Evolutionary conservation across 768 basidiomycete species (phyloP).

Genomic region (Termitomyces eurrhizus): DNA sequence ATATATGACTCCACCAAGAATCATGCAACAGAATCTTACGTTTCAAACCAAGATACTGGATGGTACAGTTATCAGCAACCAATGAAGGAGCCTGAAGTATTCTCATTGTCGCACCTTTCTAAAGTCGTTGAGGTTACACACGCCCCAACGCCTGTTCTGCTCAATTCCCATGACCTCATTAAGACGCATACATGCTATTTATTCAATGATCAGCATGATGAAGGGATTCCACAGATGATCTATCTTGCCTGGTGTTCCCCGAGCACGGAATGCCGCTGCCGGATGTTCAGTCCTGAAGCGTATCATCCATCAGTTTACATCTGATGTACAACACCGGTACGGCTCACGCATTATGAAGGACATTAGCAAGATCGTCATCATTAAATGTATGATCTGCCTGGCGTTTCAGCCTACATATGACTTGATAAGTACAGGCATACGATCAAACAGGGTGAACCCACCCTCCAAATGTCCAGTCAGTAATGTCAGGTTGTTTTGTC

Average conservation of each 20-base stretch:
- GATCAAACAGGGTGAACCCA: constrained; percentile 24
- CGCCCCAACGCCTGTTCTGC: constrained; percentile 72
- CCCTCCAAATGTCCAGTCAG: constrained; percentile 67
- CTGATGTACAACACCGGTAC: neutral
- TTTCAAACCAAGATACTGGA: constrained; percentile 71
- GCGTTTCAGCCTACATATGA: constrained; percentile 48
- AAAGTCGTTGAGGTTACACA: constrained; percentile 83
- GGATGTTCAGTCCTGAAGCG: constrained; percentile 58
- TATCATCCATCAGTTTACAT: constrained; percentile 2
- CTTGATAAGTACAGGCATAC: neutral
- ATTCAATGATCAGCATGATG: neutral
- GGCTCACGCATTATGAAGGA: constrained; percentile 64
- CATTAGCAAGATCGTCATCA: constrained; percentile 64
- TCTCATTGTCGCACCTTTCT: constrained; percentile 40
- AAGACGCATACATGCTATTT: constrained; percentile 56
- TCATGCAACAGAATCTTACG: constrained; percentile 33
- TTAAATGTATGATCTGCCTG: constrained; percentile 58
- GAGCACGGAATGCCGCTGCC: constrained; percentile 72
- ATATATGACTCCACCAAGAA: neutral
- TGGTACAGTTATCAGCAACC: neutral
- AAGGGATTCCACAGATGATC: neutral
- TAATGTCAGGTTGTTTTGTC: constrained; percentile 38
- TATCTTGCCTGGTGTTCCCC: constrained; percentile 59
- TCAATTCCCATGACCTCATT: constrained; percentile 87
- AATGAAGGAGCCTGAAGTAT: neutral